Conservation (phyloP, 768 basidiomycete species). For the Xerocomus spinulosus region DNA sequence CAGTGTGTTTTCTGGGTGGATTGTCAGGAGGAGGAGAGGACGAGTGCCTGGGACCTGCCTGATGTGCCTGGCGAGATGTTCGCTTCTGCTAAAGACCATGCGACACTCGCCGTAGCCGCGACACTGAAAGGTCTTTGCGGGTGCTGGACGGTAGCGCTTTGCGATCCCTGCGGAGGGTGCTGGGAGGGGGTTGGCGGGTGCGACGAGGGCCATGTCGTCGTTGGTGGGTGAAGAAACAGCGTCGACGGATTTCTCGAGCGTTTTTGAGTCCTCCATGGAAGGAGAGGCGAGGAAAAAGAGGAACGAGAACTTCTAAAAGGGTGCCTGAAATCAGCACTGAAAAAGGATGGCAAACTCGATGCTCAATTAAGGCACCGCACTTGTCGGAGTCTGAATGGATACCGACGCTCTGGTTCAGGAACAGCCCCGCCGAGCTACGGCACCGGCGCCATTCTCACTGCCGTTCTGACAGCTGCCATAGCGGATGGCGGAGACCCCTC, state of each 20-base stretch:
- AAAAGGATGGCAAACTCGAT: constrained; percentile 23
- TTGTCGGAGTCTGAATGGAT: constrained; percentile 28
- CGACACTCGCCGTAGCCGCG: constrained; percentile 91
- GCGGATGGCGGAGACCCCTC: constrained; percentile 21
- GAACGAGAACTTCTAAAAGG: constrained; percentile 30
- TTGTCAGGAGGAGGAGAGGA: constrained; percentile 17
- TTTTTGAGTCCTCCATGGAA: constrained; percentile 35
- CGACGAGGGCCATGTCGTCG: constrained; percentile 34
- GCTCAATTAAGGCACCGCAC: constrained; percentile 35
- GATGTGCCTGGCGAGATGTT: constrained; percentile 94
- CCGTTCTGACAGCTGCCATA: constrained; percentile 17
- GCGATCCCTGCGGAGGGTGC: constrained; percentile 26
- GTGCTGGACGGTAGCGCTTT: constrained; percentile 76
- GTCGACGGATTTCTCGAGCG: constrained; percentile 21
- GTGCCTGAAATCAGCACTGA: constrained; percentile 34
- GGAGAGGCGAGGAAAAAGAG: constrained; percentile 29
- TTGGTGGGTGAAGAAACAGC: constrained; percentile 2
- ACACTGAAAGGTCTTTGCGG: constrained; percentile 94
- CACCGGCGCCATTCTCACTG: constrained; percentile 28
- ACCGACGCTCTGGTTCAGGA: constrained; percentile 28
- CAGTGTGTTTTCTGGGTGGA: constrained; percentile 85
- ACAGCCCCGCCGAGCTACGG: constrained; percentile 34
- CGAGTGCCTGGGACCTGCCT: constrained; percentile 52
- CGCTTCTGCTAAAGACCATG: constrained; percentile 94
- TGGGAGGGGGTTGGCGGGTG: constrained; percentile 15